A percentile compares a stretch with the other conserved stretches of the same genome.
Evolutionary conservation across 257 asterid species (phyloP).

Genomic region (Plantago ovata): DNA sequence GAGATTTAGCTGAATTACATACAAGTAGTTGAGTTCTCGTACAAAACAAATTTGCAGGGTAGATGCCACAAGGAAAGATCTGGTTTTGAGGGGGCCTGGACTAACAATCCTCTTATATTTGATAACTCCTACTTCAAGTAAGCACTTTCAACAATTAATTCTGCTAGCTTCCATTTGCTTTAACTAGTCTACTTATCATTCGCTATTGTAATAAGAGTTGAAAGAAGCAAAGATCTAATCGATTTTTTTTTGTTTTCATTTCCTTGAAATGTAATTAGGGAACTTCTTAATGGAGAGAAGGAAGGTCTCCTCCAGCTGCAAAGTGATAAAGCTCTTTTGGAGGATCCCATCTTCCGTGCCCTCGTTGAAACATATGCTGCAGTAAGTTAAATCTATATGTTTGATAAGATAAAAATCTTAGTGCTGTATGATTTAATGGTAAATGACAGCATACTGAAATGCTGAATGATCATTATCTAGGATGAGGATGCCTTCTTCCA

Average conservation of each 20-base stretch:
- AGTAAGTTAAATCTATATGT: conserved; percentile 26
- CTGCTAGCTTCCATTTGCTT: conserved; percentile 1
- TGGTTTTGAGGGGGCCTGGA: conserved; percentile 56
- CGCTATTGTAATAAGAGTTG: not conserved
- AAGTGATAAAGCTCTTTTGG: conserved; percentile 61
- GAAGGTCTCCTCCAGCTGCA: conserved; percentile 68
- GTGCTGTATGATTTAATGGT: not conserved
- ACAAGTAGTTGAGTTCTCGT: not conserved
- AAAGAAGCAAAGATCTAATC: not conserved
- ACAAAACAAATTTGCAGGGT: conserved; percentile 28
- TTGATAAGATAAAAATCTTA: not conserved
- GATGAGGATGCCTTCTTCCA: conserved; percentile 84
- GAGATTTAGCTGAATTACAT: not conserved
- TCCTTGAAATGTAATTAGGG: conserved; percentile 29
- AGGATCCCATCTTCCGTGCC: conserved; percentile 52
- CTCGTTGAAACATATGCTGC: conserved; percentile 68
- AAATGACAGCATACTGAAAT: conserved; percentile 1
- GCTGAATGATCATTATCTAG: conserved; percentile 24
- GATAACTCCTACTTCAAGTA: conserved; percentile 54
- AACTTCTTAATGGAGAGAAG: conserved; percentile 57
- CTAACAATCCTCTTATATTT: conserved; percentile 48
- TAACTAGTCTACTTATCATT: too few relatives aligned
- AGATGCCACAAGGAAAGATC: conserved; percentile 55
- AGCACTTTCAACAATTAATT: conserved; percentile 1
- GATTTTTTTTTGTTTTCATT: not conserved